A percentile compares a stretch with the other conserved stretches of the same genome.
Evolutionary conservation across 1,284 basidiomycete species (phyloP).

Genomic region (Rhodotorula sp.): DNA sequence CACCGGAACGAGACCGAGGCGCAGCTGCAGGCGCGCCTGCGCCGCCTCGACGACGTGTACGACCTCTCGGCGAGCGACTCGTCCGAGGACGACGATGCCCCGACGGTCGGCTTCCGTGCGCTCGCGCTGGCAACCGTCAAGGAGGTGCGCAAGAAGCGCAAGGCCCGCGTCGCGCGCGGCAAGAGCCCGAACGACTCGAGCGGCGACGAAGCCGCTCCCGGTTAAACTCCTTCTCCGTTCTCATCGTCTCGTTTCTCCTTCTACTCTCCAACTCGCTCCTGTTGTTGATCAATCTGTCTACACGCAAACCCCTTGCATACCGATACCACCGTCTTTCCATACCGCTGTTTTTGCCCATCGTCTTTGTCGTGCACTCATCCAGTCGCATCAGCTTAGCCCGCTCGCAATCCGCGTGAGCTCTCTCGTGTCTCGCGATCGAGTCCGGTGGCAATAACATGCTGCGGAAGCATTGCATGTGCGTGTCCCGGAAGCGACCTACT

Average conservation of each 20-base stretch:
- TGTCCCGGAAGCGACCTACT: background rate
- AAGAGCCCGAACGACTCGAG: background rate
- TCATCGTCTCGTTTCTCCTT: background rate
- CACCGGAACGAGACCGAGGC: slow-evolving; percentile 2
- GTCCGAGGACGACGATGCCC: background rate
- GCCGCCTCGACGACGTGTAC: background rate
- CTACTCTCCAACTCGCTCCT: background rate
- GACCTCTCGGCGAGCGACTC: background rate
- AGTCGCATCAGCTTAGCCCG: too few relatives aligned
- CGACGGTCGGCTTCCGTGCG: slow-evolving; percentile 2
- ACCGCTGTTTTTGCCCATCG: too few relatives aligned
- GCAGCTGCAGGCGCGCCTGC: background rate
- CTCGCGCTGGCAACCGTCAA: background rate
- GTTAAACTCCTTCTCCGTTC: background rate
- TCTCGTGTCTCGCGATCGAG: background rate
- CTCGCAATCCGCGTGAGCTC: too few relatives aligned
- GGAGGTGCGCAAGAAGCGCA: background rate
- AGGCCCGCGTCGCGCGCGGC: background rate
- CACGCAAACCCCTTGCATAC: too few relatives aligned
- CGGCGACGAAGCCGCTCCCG: background rate
- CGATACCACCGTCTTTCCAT: too few relatives aligned
- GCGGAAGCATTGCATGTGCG: too few relatives aligned
- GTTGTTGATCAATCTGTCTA: too few relatives aligned
- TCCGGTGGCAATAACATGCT: background rate
- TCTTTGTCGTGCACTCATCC: too few relatives aligned